These are phyloP conservation scores for Phtheirospermum japonicum DNA, from an alignment of 257 asterid species.

Conservation along the genomic window DNA sequence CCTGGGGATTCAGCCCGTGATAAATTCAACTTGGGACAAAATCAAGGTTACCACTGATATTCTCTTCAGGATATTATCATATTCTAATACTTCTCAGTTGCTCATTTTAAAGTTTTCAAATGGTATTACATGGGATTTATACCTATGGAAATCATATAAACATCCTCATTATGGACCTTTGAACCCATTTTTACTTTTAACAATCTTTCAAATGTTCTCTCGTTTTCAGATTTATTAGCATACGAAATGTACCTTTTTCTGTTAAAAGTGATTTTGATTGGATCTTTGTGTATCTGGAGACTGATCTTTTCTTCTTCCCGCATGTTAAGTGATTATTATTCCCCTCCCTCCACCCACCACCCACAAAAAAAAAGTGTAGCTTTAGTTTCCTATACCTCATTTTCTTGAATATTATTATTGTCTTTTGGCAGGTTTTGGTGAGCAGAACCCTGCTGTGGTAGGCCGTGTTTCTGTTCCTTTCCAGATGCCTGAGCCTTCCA, in stretches of 20 bases:
- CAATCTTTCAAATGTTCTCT: not conserved
- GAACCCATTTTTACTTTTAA: constrained; percentile 16
- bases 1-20: constrained; percentile 96
- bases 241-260: not conserved
- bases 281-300: constrained; percentile 2
- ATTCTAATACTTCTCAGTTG: constrained; percentile 22
- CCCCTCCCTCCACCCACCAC: not conserved
- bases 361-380: not conserved
- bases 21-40: constrained; percentile 55
- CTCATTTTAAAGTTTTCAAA: constrained; percentile 18
- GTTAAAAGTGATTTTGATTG: constrained; percentile 1
- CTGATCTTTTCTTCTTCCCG: constrained; percentile 1
- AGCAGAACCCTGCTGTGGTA: constrained; percentile 54
- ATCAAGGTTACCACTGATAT: constrained; percentile 48
- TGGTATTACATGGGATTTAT: constrained; percentile 6
- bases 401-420: not conserved
- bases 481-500: constrained; percentile 61
- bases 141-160: constrained; percentile 17
- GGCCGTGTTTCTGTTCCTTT: constrained; percentile 61
- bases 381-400: not conserved
- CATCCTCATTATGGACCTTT: constrained; percentile 14
- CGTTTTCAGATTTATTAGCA: not conserved
- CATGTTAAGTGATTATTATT: not conserved
- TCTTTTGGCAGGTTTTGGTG: constrained; percentile 61
- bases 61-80: constrained; percentile 14